phyloP scores from a whole-genome alignment of 1,284 basidiomycete species.

The Cerrena zonata region DNA sequence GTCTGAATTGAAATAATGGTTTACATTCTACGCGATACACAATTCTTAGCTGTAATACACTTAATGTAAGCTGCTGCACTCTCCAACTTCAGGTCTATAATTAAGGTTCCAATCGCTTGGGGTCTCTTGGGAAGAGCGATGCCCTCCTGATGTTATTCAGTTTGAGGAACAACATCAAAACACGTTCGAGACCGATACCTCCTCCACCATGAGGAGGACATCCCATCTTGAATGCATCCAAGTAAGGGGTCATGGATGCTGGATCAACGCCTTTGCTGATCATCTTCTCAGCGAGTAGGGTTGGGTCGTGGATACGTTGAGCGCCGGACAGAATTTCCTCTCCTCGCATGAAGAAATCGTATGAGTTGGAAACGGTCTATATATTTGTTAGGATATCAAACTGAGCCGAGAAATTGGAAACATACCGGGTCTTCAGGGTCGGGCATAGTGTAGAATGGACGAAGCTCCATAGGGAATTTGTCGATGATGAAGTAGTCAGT shows the following conservation, averaged over 20 bases:
- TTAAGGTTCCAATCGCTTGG: conserved; percentile 73
- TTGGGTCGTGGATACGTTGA: conserved; percentile 92
- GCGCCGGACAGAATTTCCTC: conserved; percentile 98
- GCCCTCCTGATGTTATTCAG: conserved; percentile 93
- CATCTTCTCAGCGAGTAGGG: conserved; percentile 81
- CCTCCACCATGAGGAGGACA: conserved; percentile 86
- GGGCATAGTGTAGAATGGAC: conserved; percentile 99
- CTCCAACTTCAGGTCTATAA: background rate
- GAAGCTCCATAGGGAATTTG: conserved; percentile 89
- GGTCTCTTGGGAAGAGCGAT: conserved; percentile 92
- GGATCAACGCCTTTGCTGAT: conserved; percentile 76
- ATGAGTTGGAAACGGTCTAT: conserved; percentile 90
- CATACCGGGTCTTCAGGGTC: conserved; percentile 81
- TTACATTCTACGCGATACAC: conserved; percentile 7
- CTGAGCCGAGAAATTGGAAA: too few relatives aligned
- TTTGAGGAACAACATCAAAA: conserved; percentile 92
- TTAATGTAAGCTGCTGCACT: conserved; percentile 1
- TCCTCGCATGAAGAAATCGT: conserved; percentile 99
- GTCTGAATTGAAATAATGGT: conserved; percentile 1
- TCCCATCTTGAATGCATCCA: conserved; percentile 92
- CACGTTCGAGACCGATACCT: conserved; percentile 87
- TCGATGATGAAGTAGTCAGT: conserved; percentile 98
- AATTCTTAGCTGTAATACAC: conserved; percentile 4
- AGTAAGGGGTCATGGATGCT: conserved; percentile 81
- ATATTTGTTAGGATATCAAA: conserved; percentile 4